Conservation (phyloP, 1,284 basidiomycete genomes). For the Cystobasidiaceae sp. region DNA sequence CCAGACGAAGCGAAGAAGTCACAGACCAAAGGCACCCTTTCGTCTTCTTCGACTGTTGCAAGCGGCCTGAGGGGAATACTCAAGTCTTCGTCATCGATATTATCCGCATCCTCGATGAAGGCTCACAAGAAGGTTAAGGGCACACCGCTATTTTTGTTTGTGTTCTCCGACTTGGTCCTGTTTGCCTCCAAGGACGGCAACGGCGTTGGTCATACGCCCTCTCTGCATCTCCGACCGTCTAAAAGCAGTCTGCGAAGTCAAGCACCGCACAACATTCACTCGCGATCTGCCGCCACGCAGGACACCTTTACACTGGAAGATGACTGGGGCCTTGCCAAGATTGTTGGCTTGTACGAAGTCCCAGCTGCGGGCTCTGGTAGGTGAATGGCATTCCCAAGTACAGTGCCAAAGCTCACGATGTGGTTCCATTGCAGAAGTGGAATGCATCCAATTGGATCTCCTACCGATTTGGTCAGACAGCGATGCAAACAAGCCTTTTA, state of each 20-base stretch:
- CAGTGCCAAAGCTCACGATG: conserved; percentile 40
- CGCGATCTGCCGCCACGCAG: not conserved
- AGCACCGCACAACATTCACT: not conserved
- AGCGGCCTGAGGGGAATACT: not conserved
- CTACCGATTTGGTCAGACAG: conserved; percentile 53
- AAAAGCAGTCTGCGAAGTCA: conserved; percentile 34
- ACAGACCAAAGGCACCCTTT: conserved; percentile 6
- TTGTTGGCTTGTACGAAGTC: conserved; percentile 54
- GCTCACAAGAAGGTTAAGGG: conserved; percentile 25
- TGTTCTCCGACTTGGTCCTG: conserved; percentile 66
- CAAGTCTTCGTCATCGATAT: not conserved
- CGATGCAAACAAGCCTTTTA: conserved; percentile 48
- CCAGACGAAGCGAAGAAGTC: no score
- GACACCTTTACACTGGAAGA: conserved; percentile 52
- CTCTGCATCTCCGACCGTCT: conserved; percentile 33
- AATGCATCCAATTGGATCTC: conserved; percentile 54
- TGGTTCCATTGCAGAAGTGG: no score
- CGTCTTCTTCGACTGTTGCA: not conserved
- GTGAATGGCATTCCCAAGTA: conserved; percentile 9
- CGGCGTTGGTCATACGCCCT: not conserved
- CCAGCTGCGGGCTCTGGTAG: conserved; percentile 32
- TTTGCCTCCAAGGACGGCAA: conserved; percentile 48
- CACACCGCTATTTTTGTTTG: conserved; percentile 53
- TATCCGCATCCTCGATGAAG: not conserved
- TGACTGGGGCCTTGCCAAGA: conserved; percentile 55